Base-by-base conservation (phyloP, 495 filamentous ascomycete genomes). In the Cercophora sp. region DNA sequence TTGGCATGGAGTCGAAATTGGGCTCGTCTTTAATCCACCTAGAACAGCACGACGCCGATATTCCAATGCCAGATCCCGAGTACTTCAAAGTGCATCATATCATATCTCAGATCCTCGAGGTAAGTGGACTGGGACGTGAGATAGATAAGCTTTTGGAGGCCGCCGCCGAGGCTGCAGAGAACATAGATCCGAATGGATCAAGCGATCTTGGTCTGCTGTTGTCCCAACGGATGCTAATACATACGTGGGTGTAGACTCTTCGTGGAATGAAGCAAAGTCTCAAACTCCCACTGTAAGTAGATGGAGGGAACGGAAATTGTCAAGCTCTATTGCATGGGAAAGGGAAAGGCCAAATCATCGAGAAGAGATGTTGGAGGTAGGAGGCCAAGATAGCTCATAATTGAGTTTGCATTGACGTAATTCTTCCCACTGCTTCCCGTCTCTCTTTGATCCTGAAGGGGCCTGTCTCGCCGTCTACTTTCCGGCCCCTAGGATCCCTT, bases 51-150 rank as follows among this genome's bases (percentile, higher is more conserved):
- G 43, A 46, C 32, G 24, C 43, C 26, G 10, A 11, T 2, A 9
- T 46, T 29, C 43, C 43, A 26, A 32, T 46, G 26, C 43, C 43
- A 32, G 26, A 46, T 32, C 43, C 43, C 6, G 43, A 46, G 24
- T 46, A 46, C 43, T 46, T 46, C n/a, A 32, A 46, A 19, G 43
- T 46, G 16, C 43, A 46, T 29, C 23, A 27, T 4, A 46, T 46
- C 5, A 46, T 46, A 1, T 18, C 43, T 46, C 43, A 29, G 1
- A 31, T 46, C 15, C 43, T 46, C 15, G 25, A 32, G 43, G 43
- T 31, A 31, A 46, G 43, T 26, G 43, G 43, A 46, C 26, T 46
- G 24, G 43, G 6, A 20, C 10, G 23, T 1, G 43, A 46, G 43
- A 46, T 46, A 18, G 43, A 46, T 32, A n/a, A 46, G n/a, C 24